Percentiles rank a stretch among this genome's conserved stretches.
phyloP scores from a whole-genome alignment of 2,329 filamentous ascomycete species.

The Fusarium subglutinans region DNA sequence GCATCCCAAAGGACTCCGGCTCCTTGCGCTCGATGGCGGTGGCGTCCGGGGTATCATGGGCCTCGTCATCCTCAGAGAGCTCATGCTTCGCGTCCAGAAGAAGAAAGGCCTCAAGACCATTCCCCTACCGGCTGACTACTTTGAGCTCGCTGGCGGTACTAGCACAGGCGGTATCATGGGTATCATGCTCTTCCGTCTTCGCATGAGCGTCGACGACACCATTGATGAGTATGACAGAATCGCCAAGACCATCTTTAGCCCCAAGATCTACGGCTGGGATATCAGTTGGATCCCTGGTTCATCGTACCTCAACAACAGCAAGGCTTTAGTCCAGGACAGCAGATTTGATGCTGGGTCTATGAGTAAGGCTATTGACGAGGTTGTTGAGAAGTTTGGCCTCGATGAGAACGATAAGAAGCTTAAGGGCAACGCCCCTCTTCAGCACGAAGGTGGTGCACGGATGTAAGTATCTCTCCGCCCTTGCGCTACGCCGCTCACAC shows the following conservation, averaged over 20 bases:
- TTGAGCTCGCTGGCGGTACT: slow-evolving; percentile 29
- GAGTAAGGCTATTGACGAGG: slow-evolving; percentile 21
- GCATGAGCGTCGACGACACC: slow-evolving; percentile 26
- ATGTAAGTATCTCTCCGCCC: not conserved
- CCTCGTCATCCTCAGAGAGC: slow-evolving; percentile 7
- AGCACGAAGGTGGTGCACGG: slow-evolving; percentile 2
- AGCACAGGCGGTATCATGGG: slow-evolving; percentile 33
- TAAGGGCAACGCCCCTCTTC: slow-evolving; percentile 24
- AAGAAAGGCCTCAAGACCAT: not conserved
- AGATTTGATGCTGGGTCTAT: slow-evolving; percentile 22
- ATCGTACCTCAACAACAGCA: slow-evolving; percentile 17
- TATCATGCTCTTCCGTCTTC: slow-evolving; percentile 33
- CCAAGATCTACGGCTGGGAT: slow-evolving; percentile 21
- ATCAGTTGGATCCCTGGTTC: slow-evolving; percentile 14
- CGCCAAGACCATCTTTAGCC: slow-evolving; percentile 24
- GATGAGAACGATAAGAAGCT: slow-evolving; percentile 27
- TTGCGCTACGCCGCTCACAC: not conserved
- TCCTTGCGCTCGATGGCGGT: not conserved
- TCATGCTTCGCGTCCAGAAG: slow-evolving; percentile 1
- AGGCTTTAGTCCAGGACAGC: slow-evolving; percentile 20
- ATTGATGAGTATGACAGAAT: slow-evolving; percentile 32
- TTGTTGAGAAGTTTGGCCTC: slow-evolving; percentile 21
- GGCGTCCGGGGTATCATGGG: slow-evolving; percentile 14
- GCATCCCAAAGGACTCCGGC: slow-evolving; percentile 1
- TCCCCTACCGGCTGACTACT: slow-evolving; percentile 20